Evolutionary conservation across 192 early-diverging fungal genomes (phyloP), one percentile per base, ranked within the genome.

Genomic region (Coemansia sp.): DNA sequence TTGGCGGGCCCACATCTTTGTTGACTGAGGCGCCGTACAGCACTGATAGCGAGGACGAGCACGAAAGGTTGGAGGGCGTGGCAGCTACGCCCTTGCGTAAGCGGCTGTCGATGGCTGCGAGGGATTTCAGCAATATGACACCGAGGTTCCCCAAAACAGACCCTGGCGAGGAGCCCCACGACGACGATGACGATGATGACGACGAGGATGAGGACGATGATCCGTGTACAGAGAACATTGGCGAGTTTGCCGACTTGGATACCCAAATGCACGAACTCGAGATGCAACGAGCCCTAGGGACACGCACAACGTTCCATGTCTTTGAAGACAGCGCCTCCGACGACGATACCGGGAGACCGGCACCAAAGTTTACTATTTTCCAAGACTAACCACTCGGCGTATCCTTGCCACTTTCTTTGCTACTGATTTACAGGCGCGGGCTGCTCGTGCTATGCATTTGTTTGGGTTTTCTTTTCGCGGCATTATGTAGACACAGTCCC

Each of bases 151-250:
- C 72, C 5, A 65, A 61, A 14, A 65, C 62, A 5, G 55, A 62
- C 12, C 34, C 58, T 1, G 43, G 13, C 3, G 56, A 23, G 36
- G 42, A 23, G 0, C 5, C 3, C 14, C 26, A 50, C 6, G 58
- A 60, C 20, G 75, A 70, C 35, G 75, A 76, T 0, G 76, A 79
- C 2, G 65, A 72, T 1, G 70, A 61, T 0, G 75, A 68, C 0
- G 76, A 52, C 0, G 71, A 70, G 2, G 77, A 79, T 7, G 77
- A 73, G 16, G 77, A 63, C 10, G 71, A 73, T 0, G 77, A 79
- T 14, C 71, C 77, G 36, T 72, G 70, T 35, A 79, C 77, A 0
- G 71, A 79, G 35, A 79, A 79, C 28, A 79, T 79, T 47, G 77
- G 71, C 23, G 77, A 79, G 65, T 79, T 79, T 68, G 71, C 47